phyloP scores from a whole-genome alignment of 1,284 basidiomycete genomes.

The Nidula niveotomentosa region DNA sequence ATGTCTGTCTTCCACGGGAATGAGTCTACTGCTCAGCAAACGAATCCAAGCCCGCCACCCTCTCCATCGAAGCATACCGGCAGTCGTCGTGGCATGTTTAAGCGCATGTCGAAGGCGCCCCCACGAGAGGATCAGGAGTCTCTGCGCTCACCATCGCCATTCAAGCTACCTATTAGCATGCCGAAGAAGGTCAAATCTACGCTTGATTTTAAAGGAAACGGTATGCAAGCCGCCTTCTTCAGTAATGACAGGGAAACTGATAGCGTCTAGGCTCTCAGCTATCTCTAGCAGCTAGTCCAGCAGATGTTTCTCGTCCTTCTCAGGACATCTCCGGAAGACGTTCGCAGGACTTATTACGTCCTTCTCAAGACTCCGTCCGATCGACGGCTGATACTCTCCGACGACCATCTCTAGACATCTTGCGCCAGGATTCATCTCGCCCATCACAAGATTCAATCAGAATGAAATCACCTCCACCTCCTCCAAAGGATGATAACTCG shows the following conservation, averaged over 20 bases:
- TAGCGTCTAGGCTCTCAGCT: slow-evolving; percentile 41
- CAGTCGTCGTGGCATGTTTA: slow-evolving; percentile 38
- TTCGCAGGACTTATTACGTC: slow-evolving; percentile 17
- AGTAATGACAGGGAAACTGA: slow-evolving; percentile 5
- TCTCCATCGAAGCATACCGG: slow-evolving; percentile 40
- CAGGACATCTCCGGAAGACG: slow-evolving; percentile 12
- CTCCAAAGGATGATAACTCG: slow-evolving; percentile 7
- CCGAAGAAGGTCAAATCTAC: slow-evolving; percentile 59
- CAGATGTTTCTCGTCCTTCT: slow-evolving; percentile 26
- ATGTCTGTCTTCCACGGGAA: slow-evolving; percentile 52
- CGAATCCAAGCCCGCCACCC: slow-evolving; percentile 40
- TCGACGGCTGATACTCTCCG: slow-evolving; percentile 19
- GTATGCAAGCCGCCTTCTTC: slow-evolving; percentile 25
- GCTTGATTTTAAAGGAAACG: slow-evolving; percentile 40
- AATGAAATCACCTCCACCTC: background rate
- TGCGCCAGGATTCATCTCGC: slow-evolving; percentile 18
- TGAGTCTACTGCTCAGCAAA: slow-evolving; percentile 31
- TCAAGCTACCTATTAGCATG: slow-evolving; percentile 38
- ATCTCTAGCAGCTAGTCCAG: slow-evolving; percentile 35
- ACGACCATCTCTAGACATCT: slow-evolving; percentile 31
- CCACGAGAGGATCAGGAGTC: slow-evolving; percentile 33
- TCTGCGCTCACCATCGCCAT: slow-evolving; percentile 30
- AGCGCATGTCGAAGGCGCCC: slow-evolving; percentile 34
- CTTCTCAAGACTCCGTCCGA: slow-evolving; percentile 20
- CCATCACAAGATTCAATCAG: background rate